These are phyloP conservation scores for Aspergillus novofumigatus DNA, from an alignment of 2,329 filamentous ascomycete species.

Conservation along the genomic window DNA sequence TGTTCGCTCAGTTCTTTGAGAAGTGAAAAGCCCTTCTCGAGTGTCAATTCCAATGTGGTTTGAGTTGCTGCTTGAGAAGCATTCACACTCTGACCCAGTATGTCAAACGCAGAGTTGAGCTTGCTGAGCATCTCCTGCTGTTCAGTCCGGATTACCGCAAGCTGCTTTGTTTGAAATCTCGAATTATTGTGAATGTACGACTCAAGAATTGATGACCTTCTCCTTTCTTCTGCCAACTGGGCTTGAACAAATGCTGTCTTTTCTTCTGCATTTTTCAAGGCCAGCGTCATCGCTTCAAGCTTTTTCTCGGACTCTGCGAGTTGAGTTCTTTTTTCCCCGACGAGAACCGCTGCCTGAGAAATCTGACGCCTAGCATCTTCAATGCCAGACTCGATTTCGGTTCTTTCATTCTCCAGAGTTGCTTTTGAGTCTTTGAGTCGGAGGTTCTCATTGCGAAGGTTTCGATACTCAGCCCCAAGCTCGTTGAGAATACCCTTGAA, in stretches of 20 bases:
- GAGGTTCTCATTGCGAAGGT: slow-evolving; percentile 27
- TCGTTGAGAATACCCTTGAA: slow-evolving; percentile 30
- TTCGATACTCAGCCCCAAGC: slow-evolving; percentile 31
- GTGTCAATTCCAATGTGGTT: slow-evolving; percentile 8
- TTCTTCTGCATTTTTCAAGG: slow-evolving; percentile 21
- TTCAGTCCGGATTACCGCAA: slow-evolving; percentile 18
- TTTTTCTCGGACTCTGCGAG: slow-evolving; percentile 16
- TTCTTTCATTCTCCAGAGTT: slow-evolving; percentile 23
- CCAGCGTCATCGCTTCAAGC: slow-evolving; percentile 20
- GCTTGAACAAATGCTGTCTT: slow-evolving; percentile 12
- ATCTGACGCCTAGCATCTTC: slow-evolving; percentile 21
- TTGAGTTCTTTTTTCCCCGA: slow-evolving; percentile 16
- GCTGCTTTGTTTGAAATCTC: slow-evolving; percentile 16
- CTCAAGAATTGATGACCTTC: slow-evolving; percentile 25
- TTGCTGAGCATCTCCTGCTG: slow-evolving; percentile 21
- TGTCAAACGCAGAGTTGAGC: slow-evolving; percentile 15
- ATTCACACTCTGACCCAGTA: slow-evolving; percentile 9
- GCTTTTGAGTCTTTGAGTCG: slow-evolving; percentile 22
- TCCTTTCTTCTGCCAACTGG: slow-evolving; percentile 28
- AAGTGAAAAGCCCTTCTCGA: slow-evolving; percentile 14
- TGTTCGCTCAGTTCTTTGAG: slow-evolving; percentile 14
- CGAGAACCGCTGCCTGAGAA: slow-evolving; percentile 9
- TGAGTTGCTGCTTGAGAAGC: slow-evolving; percentile 12
- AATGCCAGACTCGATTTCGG: slow-evolving; percentile 20
- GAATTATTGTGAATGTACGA: slow-evolving; percentile 28